Evolutionary conservation across 495 filamentous ascomycete species (phyloP).

Genomic region (Emericellopsis terricola): DNA sequence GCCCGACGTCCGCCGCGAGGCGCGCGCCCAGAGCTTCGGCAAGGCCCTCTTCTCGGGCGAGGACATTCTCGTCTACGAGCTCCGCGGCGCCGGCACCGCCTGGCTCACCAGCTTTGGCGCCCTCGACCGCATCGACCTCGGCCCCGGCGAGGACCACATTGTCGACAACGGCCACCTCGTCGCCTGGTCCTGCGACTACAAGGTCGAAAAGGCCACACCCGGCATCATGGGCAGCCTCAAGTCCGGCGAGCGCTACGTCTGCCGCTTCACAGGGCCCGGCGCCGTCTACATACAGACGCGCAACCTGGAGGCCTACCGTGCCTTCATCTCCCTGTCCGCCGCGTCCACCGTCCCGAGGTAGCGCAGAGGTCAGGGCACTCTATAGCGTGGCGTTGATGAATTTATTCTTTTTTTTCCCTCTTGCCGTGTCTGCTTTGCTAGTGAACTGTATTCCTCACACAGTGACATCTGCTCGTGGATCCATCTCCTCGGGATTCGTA

Average conservation of each 20-base stretch:
- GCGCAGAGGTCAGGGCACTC: no score
- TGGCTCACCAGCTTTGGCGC: conserved; percentile 77
- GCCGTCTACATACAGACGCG: conserved; percentile 74
- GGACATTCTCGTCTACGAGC: conserved; percentile 65
- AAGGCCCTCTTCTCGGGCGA: conserved; percentile 78
- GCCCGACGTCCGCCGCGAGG: conserved; percentile 50
- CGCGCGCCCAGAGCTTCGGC: conserved; percentile 56
- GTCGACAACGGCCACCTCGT: conserved; percentile 81
- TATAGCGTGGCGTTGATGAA: no score
- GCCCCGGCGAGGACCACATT: conserved; percentile 53
- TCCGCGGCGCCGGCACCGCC: conserved; percentile 48
- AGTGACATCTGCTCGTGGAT: no score
- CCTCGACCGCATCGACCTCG: conserved; percentile 72
- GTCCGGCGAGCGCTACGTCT: conserved; percentile 64
- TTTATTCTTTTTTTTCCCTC: no score
- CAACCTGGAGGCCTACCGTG: no score
- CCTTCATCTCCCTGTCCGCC: no score
- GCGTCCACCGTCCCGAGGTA: no score
- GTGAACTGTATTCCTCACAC: no score
- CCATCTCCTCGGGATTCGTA: no score
- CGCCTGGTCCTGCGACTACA: conserved; percentile 80
- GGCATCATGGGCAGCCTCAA: conserved; percentile 57
- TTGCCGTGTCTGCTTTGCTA: no score
- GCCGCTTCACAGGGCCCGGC: conserved; percentile 69
- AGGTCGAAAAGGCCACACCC: conserved; percentile 65